A percentile compares a stretch with the other conserved stretches of the same genome.
Evolutionary conservation across 495 filamentous ascomycete species (phyloP).

Genomic region (Talaromyces wortmannii): DNA sequence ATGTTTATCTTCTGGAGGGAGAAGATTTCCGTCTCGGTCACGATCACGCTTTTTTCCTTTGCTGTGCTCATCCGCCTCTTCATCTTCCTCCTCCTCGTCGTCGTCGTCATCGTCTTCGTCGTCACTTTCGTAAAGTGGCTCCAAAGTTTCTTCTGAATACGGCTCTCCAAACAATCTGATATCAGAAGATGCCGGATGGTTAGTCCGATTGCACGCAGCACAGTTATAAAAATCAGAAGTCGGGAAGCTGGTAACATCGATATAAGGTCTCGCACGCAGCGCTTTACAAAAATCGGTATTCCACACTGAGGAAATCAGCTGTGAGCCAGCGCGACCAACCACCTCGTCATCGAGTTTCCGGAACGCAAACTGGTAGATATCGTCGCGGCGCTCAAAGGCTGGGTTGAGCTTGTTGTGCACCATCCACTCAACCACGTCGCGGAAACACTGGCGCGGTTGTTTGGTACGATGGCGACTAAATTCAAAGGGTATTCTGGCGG

Average conservation of each 20-base stretch:
- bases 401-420: conserved; percentile 73
- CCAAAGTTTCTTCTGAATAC: conserved; percentile 63
- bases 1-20: conserved; percentile 23
- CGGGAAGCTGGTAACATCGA: conserved; percentile 25
- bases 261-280: conserved; percentile 57
- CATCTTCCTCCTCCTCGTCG: conserved; percentile 28
- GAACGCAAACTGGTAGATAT: conserved; percentile 66
- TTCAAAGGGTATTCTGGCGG: conserved; percentile 57
- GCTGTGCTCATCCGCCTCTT: conserved; percentile 23
- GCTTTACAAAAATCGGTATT: conserved; percentile 55
- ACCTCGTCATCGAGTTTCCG: conserved; percentile 69
- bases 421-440: conserved; percentile 75
- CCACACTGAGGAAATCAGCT: conserved; percentile 72
- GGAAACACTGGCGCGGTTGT: conserved; percentile 71
- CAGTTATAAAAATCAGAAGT: conserved; percentile 44
- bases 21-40: conserved; percentile 24
- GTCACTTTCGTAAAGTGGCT: conserved; percentile 51
- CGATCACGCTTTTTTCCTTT: conserved; percentile 16
- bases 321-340: conserved; percentile 57
- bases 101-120: conserved; percentile 30
- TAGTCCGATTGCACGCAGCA: conserved; percentile 68
- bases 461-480: conserved; percentile 61
- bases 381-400: conserved; percentile 56
- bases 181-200: conserved; percentile 57
- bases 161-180: conserved; percentile 60